Conservation (phyloP, 192 early-diverging fungal genomes). For the Entomortierella chlamydospora region DNA sequence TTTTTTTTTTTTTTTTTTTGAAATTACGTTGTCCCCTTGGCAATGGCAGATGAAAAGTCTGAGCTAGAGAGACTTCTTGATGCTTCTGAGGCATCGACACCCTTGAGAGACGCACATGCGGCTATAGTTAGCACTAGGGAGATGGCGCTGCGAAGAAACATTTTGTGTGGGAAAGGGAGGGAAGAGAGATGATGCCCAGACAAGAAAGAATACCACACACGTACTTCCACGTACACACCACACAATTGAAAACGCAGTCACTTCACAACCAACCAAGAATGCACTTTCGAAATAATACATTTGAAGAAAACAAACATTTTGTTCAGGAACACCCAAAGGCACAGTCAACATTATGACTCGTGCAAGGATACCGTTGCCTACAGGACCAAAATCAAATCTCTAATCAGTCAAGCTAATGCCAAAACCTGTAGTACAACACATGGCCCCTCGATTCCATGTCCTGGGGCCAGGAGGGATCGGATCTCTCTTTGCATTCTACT, state of each 20-base stretch:
- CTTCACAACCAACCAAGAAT: too few relatives aligned
- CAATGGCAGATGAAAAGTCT: slow-evolving; percentile 59
- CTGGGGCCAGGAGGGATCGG: slow-evolving; percentile 81
- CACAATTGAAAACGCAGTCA: too few relatives aligned
- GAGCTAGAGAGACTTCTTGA: slow-evolving; percentile 52
- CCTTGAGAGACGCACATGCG: slow-evolving; percentile 18
- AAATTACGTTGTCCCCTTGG: slow-evolving; percentile 62
- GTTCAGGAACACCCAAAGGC: not conserved
- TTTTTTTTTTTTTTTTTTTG: too few relatives aligned
- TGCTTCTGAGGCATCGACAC: slow-evolving; percentile 55
- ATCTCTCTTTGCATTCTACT: slow-evolving; percentile 69
- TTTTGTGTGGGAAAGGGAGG: not conserved
- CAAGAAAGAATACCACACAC: too few relatives aligned
- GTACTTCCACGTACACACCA: too few relatives aligned
- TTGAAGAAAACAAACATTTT: too few relatives aligned
- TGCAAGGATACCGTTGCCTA: not conserved
- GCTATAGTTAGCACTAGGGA: slow-evolving; percentile 35
- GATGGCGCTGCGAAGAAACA: slow-evolving; percentile 32
- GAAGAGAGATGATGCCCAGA: not conserved
- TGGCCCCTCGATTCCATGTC: slow-evolving; percentile 60
- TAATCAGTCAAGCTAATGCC: not conserved
- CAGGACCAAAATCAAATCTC: not conserved
- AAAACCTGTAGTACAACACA: not conserved
- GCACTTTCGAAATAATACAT: too few relatives aligned
- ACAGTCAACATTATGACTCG: not conserved